These are phyloP conservation scores for Fusarium miscanthi DNA, from an alignment of 2,329 filamentous ascomycete species.

Conservation along the genomic window DNA sequence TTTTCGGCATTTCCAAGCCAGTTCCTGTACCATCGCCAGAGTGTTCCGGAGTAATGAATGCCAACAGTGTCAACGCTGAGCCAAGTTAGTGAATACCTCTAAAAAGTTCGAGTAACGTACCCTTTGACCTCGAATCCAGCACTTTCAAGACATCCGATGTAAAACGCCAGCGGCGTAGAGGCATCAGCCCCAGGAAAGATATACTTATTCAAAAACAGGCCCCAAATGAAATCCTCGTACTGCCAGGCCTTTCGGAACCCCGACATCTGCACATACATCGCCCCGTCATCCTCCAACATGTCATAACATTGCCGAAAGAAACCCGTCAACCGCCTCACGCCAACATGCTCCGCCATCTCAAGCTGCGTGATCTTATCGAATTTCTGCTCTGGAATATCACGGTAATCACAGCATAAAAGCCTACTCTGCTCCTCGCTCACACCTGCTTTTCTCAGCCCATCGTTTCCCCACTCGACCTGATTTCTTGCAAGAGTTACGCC, in stretches of 20 bases:
- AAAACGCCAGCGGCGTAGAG: slow-evolving; percentile 87
- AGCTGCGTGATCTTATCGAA: slow-evolving; percentile 97
- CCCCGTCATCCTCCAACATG: slow-evolving; percentile 93
- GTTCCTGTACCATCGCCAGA: slow-evolving; percentile 98
- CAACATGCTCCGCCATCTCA: slow-evolving; percentile 97
- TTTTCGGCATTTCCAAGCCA: slow-evolving; percentile 94
- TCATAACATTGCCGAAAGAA: slow-evolving; percentile 89
- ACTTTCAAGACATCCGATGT: slow-evolving; percentile 82
- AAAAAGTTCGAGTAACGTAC: slow-evolving; percentile 12
- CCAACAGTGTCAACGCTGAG: slow-evolving; percentile 82
- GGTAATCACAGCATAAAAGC: slow-evolving; percentile 94
- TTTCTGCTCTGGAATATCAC: slow-evolving; percentile 84
- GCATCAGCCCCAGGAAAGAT: slow-evolving; percentile 96
- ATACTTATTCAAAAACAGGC: slow-evolving; percentile 98
- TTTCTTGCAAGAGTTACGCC: slow-evolving; percentile 93
- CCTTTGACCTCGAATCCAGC: slow-evolving; percentile 76
- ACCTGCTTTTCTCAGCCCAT: slow-evolving; percentile 79
- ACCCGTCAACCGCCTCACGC: slow-evolving; percentile 80
- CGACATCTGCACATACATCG: slow-evolving; percentile 93
- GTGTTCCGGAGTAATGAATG: slow-evolving; percentile 91
- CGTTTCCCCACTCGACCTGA: slow-evolving; percentile 95
- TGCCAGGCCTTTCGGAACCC: slow-evolving; percentile 93
- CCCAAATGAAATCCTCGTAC: slow-evolving; percentile 96
- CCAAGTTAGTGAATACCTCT: not conserved
- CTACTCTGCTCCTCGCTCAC: slow-evolving; percentile 85